Conservation (phyloP, 768 basidiomycete species). For the Boletus barrowsii region DNA sequence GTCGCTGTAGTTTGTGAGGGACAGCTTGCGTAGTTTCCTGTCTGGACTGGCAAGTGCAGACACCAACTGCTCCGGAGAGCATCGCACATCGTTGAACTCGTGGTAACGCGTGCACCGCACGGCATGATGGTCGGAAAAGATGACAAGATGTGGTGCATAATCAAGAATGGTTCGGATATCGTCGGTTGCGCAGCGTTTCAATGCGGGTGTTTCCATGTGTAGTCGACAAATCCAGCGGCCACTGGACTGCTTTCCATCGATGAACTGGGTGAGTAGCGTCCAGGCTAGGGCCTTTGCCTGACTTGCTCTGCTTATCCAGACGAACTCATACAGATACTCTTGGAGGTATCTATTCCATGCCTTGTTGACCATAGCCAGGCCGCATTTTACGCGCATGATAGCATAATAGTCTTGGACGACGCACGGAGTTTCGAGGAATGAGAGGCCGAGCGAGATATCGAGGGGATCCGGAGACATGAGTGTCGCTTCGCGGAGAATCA, state of each 20-base stretch:
- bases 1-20: conserved; percentile 74
- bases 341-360: conserved; percentile 54
- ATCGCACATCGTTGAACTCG: conserved; percentile 41
- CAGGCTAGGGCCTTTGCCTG: conserved; percentile 48
- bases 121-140: conserved; percentile 63
- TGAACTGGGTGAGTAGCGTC: conserved; percentile 41
- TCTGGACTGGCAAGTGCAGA: conserved; percentile 54
- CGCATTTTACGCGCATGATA: conserved; percentile 47
- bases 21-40: conserved; percentile 53
- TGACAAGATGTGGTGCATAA: conserved; percentile 54
- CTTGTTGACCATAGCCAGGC: conserved; percentile 52
- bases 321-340: conserved; percentile 60
- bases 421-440: conserved; percentile 52
- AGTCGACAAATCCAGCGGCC: conserved; percentile 58
- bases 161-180: conserved; percentile 70
- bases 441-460: conserved; percentile 48
- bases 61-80: conserved; percentile 57
- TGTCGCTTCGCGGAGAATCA: conserved; percentile 59
- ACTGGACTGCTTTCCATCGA: conserved; percentile 35
- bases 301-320: conserved; percentile 60
- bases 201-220: conserved; percentile 64
- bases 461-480: conserved; percentile 42
- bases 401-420: conserved; percentile 44
- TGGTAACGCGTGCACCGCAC: conserved; percentile 55
- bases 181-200: conserved; percentile 62